These are phyloP conservation scores for Sordariomycetes sp. DNA, from an alignment of 2,329 filamentous ascomycete genomes.

Conservation along the genomic window DNA sequence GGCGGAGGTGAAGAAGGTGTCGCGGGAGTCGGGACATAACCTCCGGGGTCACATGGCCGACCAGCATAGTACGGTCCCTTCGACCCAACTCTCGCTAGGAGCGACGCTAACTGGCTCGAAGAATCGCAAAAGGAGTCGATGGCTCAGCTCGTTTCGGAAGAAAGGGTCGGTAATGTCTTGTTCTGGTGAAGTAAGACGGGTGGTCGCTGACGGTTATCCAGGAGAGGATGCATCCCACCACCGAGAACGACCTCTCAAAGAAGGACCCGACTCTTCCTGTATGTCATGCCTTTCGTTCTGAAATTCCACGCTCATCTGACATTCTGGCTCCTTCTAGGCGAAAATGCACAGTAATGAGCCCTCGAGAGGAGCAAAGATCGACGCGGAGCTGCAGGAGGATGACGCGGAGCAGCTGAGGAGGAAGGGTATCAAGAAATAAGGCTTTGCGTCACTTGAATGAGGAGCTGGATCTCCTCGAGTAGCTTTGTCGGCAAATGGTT, in stretches of 20 bases:
- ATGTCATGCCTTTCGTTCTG: background rate
- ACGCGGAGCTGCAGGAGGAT: background rate
- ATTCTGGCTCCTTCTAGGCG: background rate
- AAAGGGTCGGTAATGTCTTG: background rate
- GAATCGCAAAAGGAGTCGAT: background rate
- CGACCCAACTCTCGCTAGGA: background rate
- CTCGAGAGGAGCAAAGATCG: background rate
- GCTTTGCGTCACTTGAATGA: background rate
- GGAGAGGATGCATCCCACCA: background rate
- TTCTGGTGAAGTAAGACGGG: too few species aligned
- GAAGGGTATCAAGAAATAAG: background rate
- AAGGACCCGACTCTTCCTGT: background rate
- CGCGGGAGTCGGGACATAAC: background rate
- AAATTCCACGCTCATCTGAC: background rate
- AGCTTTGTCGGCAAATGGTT: background rate
- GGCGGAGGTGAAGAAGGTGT: background rate
- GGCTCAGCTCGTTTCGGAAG: background rate
- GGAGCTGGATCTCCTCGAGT: background rate
- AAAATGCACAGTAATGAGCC: background rate
- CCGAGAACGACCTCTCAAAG: background rate
- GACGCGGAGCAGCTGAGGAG: background rate
- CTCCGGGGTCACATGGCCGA: background rate
- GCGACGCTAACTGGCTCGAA: background rate
- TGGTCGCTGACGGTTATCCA: too few species aligned
- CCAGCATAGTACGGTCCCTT: background rate